Conservation (phyloP, 257 asterid genomes). For the Fraxinus americana region DNA sequence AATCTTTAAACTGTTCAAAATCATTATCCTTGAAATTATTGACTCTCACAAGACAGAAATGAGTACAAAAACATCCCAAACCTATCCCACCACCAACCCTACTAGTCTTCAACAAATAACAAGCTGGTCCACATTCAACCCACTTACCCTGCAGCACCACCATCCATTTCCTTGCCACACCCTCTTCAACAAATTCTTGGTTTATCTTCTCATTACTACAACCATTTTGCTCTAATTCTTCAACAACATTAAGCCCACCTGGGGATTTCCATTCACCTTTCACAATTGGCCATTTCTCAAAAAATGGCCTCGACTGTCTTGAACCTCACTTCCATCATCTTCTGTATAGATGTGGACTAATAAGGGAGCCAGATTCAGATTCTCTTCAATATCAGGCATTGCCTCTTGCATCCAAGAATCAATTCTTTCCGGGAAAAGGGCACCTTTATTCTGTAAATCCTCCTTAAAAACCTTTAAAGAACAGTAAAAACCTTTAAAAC, state of each 20-base stretch:
- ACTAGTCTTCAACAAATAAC: conserved; percentile 72
- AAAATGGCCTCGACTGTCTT: conserved; percentile 46
- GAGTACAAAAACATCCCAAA: conserved; percentile 67
- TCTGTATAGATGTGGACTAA: conserved; percentile 51
- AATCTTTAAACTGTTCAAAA: conserved; percentile 43
- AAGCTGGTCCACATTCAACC: conserved; percentile 52
- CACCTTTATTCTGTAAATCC: conserved; percentile 16
- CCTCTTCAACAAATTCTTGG: conserved; percentile 32
- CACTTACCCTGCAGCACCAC: conserved; percentile 69
- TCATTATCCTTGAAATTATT: conserved; percentile 57
- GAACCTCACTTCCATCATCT: conserved; percentile 23
- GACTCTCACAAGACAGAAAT: conserved; percentile 69
- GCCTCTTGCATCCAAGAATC: conserved; percentile 70
- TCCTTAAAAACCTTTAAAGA: not conserved
- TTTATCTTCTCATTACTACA: not conserved
- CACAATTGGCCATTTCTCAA: conserved; percentile 47
- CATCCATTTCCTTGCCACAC: conserved; percentile 64
- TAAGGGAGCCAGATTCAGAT: conserved; percentile 62
- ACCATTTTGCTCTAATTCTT: conserved; percentile 41
- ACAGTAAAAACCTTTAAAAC: no score
- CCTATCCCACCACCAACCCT: conserved; percentile 71
- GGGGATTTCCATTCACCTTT: conserved; percentile 59
- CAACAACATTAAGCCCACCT: conserved; percentile 66
- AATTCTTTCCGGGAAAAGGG: conserved; percentile 21
- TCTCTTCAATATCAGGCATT: conserved; percentile 58